A percentile compares a stretch with the other conserved stretches of the same genome.
phyloP scores from a whole-genome alignment of 2,329 filamentous ascomycete genomes.

The Intubia oerlemansii region DNA sequence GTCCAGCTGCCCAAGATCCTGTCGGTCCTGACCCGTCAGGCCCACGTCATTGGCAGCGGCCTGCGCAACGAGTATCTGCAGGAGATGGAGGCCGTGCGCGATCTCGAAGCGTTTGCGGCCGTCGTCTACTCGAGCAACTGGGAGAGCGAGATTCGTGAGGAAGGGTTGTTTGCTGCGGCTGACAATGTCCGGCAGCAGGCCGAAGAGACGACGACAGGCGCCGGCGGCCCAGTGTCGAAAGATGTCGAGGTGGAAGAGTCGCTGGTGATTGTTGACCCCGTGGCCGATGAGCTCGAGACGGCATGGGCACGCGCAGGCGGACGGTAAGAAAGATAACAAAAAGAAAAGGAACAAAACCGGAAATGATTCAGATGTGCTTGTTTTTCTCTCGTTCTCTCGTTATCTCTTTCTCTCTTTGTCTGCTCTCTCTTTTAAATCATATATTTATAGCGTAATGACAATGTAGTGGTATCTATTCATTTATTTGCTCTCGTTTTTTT shows the following conservation, averaged over 20 bases:
- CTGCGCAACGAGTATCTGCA: conserved; percentile 45
- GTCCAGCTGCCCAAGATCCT: conserved; percentile 67
- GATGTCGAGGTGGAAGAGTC: background rate
- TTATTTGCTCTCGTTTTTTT: too few species aligned
- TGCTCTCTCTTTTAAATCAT: too few species aligned
- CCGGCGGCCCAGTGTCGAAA: background rate
- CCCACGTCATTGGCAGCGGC: conserved; percentile 69
- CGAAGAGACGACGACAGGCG: conserved; percentile 5
- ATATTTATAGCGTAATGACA: too few species aligned
- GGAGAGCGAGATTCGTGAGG: conserved; percentile 39
- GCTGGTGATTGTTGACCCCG: conserved; percentile 23
- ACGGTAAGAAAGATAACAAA: too few species aligned
- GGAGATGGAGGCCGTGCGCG: conserved; percentile 54
- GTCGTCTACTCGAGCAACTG: conserved; percentile 78
- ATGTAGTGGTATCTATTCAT: too few species aligned
- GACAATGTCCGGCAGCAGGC: conserved; percentile 7
- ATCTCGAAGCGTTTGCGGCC: conserved; percentile 66
- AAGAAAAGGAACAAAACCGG: too few species aligned
- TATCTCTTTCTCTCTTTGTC: too few species aligned
- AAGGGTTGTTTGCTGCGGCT: conserved; percentile 19
- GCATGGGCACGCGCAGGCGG: conserved; percentile 43
- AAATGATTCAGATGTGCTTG: too few species aligned
- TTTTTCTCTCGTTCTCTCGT: too few species aligned
- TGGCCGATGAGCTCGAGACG: conserved; percentile 35
- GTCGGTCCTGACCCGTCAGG: conserved; percentile 76